Conservation (phyloP, 352 stramenopile species). For the Phytophthora pistaciae region DNA sequence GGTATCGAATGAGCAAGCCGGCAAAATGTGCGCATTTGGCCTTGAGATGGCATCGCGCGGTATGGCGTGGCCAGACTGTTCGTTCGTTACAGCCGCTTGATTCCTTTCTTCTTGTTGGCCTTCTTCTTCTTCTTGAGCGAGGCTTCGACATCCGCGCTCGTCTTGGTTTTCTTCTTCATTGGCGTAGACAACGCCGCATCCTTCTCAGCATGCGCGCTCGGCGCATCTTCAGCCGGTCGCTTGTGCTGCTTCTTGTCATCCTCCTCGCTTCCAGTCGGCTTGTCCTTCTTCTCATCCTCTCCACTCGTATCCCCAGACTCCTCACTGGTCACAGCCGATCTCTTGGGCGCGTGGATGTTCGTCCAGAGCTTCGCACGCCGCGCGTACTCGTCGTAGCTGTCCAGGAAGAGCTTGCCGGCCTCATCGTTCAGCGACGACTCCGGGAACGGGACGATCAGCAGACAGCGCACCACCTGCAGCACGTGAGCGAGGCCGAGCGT, state of each 20-base stretch:
- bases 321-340: constrained; percentile 30
- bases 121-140: constrained; percentile 81
- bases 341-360: constrained; percentile 88
- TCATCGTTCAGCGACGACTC: constrained; percentile 99
- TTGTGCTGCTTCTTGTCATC: constrained; percentile 26
- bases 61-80: background rate
- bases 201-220: constrained; percentile 19
- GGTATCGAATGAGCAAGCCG: constrained; percentile 16
- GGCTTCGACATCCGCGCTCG: constrained; percentile 38
- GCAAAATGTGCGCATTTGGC: constrained; percentile 22
- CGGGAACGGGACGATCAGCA: constrained; percentile 99
- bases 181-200: constrained; percentile 24
- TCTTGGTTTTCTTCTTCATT: constrained; percentile 59
- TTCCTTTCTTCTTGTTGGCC: constrained; percentile 71
- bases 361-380: constrained; percentile 91
- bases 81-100: constrained; percentile 63
- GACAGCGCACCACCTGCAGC: constrained; percentile 98
- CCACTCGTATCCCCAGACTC: constrained; percentile 31
- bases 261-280: background rate
- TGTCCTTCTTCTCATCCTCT: constrained; percentile 35
- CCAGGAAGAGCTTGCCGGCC: constrained; percentile 98
- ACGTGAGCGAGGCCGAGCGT: constrained; percentile 96
- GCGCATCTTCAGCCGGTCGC: constrained; percentile 23
- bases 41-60: background rate
- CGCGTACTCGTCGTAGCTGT: constrained; percentile 98